Evolutionary conservation across 257 asterid species (phyloP), one percentile per base, ranked within the genome.

Genomic region (Coffea eugenioides): DNA sequence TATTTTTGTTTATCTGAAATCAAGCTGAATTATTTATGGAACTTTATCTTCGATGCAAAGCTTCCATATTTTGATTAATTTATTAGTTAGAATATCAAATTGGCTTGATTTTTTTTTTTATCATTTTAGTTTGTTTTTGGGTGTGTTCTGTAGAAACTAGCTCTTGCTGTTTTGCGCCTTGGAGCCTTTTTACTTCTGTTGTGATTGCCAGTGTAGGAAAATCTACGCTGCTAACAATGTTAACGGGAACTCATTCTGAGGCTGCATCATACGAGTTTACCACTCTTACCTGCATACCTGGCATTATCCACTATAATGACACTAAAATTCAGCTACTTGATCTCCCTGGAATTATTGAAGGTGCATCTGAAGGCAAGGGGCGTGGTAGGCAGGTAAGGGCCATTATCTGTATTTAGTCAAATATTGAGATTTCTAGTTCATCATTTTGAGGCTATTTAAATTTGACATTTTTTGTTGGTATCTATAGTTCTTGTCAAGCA

Each of bases 261-360:
- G 97, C 99, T 18, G 99, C 99, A 51, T 92, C 99, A 39, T 95
- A 95, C 80, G 99, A 95, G 88, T 95, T 95, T 84, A 95, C 99
- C 77, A 95, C 99, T 2, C 99, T 95, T 83, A 95, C 99, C 78
- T 95, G 98, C 86, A 95, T 95, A 82, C 99, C 99, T 27, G 99
- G 99, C 73, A 91, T 95, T 80, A 95, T 95, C 82, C 93, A 95
- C 90, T 95, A 95, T 76, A 95, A 95, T 76, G 99, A 92, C 78
- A 95, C 99, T 80, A 95, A 95, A 89, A 95, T 95, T 80, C 99
- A 95, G 91, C 81, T 95, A 83, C 99, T 95, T 57, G 99, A 95
- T 93, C 99, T 95, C 86, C 99, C 99, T 78, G 99, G 99, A 84
- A 95, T 95, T 84, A 95, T 95, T 56, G 99, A 95, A 87, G 99